Evolutionary conservation across 2,329 filamentous ascomycete genomes (phyloP), one percentile per base, ranked within the genome.

Genomic region (Trichoderma polysporum): DNA sequence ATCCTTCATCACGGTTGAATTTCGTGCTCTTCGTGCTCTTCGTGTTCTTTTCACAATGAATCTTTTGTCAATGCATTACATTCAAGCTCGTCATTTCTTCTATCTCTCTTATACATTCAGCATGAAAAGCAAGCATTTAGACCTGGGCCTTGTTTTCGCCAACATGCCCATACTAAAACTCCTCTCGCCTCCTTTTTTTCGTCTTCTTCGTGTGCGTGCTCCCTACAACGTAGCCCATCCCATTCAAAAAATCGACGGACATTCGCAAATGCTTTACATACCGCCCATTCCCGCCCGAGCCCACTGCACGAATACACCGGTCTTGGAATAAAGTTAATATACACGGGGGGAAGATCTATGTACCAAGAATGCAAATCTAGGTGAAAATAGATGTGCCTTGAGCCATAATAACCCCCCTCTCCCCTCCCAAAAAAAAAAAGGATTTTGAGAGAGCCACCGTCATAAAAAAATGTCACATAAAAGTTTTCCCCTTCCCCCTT

Each of bases 51-150:
- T 50, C 58, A 39, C 31, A 37, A 17, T 37, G 53, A 8, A 29
- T 61, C 22, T 31, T 29, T 29, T 19, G 3, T 60, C 45, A 39
- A 17, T 22, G 27, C 27, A 45, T 54, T 63, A 63, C 60, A 58
- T 60, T 66, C 54, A 54, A 66, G 56, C 37, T 47, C 64, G 22
- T 66, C 49, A 47, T 68, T 66, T 61, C 72, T n/a, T 75, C 75
- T 75, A 61, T 59, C 75, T 75, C 73, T 70, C 74, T 74, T 73
- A 73, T 75, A 76, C 73, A 76, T 64, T 75, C 70, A 73, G 75
- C 73, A 74, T 74, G 68, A 73, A 69, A 69, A 53, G 62, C 39
- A 57, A 64, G 41, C 31, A 61, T 37, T 37, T 49, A 57, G 62
- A 33, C 33, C 47, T 61, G 41, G 27, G 39, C 58, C 65, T 35